A percentile compares a stretch with the other conserved stretches of the same genome.
Conservation (phyloP, 306 rosid species). For the Quercus berberidifolia region DNA sequence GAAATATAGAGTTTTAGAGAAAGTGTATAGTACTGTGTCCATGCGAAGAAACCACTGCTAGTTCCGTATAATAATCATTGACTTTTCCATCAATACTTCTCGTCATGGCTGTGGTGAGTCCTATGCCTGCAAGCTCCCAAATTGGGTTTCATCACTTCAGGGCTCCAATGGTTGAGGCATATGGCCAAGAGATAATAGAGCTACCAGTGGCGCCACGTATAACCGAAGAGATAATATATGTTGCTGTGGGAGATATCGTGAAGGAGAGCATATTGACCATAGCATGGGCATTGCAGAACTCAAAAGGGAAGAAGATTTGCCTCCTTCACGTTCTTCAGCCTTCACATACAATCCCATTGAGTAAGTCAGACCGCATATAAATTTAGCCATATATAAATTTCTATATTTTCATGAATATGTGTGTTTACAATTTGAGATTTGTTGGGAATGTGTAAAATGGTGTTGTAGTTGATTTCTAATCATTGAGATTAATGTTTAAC, state of each 20-base stretch:
- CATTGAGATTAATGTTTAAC: too few relatives aligned
- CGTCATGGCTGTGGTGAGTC: constrained; percentile 43
- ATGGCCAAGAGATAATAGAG: too few relatives aligned
- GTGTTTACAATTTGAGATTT: too few relatives aligned
- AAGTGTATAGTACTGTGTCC: too few relatives aligned
- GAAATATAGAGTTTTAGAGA: too few relatives aligned
- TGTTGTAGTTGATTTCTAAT: too few relatives aligned
- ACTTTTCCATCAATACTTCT: constrained; percentile 1
- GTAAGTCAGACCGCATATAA: constrained; percentile 35
- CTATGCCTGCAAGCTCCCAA: too few relatives aligned
- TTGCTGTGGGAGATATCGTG: constrained; percentile 63
- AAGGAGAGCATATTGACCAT: constrained; percentile 56
- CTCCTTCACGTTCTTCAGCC: constrained; percentile 67
- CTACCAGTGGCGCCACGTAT: constrained; percentile 1
- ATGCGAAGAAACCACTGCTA: too few relatives aligned
- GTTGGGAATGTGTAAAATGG: too few relatives aligned
- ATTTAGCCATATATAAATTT: too few relatives aligned
- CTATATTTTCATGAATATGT: too few relatives aligned
- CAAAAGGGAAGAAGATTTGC: constrained; percentile 68
- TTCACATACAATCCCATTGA: constrained; percentile 54
- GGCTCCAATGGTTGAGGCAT: constrained; percentile 3
- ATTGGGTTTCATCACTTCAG: neutral
- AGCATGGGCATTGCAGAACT: constrained; percentile 68
- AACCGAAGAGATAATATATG: constrained; percentile 51
- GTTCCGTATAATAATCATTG: constrained; percentile 6